phyloP scores from a whole-genome alignment of 2,329 filamentous ascomycete species.

The Colletotrichum spaethianum region DNA sequence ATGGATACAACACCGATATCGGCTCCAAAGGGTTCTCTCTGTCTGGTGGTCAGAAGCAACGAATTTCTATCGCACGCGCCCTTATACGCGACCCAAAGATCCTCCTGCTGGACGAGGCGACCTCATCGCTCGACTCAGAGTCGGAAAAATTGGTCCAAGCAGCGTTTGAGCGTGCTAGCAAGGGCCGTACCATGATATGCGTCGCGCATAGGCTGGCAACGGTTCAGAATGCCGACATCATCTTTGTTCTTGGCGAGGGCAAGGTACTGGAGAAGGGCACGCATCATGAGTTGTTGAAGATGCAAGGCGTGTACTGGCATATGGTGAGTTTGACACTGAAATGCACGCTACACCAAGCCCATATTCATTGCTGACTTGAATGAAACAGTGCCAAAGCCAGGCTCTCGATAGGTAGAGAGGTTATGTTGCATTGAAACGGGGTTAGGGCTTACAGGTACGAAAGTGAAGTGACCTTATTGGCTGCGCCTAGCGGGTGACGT shows the following conservation, averaged over 20 bases:
- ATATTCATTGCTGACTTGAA: neutral
- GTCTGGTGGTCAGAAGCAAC: slow-evolving; percentile 80
- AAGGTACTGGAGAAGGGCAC: slow-evolving; percentile 68
- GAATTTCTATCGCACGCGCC: slow-evolving; percentile 78
- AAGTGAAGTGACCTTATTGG: no score
- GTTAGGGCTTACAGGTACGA: no score
- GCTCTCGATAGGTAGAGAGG: slow-evolving; percentile 64
- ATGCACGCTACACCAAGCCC: slow-evolving; percentile 40
- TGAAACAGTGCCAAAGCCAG: slow-evolving; percentile 68
- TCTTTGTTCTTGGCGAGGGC: slow-evolving; percentile 82
- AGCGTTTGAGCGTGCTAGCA: slow-evolving; percentile 75
- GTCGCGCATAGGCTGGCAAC: slow-evolving; percentile 85
- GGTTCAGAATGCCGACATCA: slow-evolving; percentile 84
- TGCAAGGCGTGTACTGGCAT: slow-evolving; percentile 69
- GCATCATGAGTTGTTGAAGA: slow-evolving; percentile 65
- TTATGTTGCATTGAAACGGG: no score
- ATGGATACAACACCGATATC: slow-evolving; percentile 77
- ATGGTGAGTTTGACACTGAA: slow-evolving; percentile 63
- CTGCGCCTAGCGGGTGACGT: no score
- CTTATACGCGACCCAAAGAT: slow-evolving; percentile 75
- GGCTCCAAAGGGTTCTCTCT: slow-evolving; percentile 77
- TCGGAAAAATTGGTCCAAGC: slow-evolving; percentile 73
- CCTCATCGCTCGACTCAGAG: slow-evolving; percentile 77
- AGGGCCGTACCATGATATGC: slow-evolving; percentile 77
- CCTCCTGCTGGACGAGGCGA: slow-evolving; percentile 81